These are phyloP conservation scores for Athelia sp. DNA, from an alignment of 1,284 basidiomycete genomes.

Conservation along the genomic window DNA sequence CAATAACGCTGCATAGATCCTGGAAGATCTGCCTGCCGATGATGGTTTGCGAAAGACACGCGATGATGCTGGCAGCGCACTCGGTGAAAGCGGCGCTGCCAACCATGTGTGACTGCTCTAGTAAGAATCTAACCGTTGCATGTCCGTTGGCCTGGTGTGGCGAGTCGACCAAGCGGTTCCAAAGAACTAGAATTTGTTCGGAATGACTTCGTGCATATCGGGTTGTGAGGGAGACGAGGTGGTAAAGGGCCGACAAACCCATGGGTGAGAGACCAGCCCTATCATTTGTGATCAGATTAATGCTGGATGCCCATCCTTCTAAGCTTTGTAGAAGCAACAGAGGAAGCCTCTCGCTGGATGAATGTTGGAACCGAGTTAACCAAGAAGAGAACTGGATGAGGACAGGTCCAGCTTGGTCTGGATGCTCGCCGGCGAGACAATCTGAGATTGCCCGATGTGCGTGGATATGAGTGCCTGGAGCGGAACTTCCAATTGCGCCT, in stretches of 20 bases:
- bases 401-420: conserved; percentile 63
- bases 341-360: conserved; percentile 37
- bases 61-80: conserved; percentile 80
- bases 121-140: conserved; percentile 77
- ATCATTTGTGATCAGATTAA: conserved; percentile 65
- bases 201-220: conserved; percentile 75
- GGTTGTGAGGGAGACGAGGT: conserved; percentile 81
- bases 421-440: conserved; percentile 78
- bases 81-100: conserved; percentile 75
- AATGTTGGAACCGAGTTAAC: conserved; percentile 65
- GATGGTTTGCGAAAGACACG: conserved; percentile 78
- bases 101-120: conserved; percentile 86
- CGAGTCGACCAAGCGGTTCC: conserved; percentile 70
- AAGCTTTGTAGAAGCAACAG: conserved; percentile 68
- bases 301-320: conserved; percentile 76
- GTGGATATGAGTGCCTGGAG: conserved; percentile 76
- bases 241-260: conserved; percentile 71
- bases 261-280: conserved; percentile 51
- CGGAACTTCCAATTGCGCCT: conserved; percentile 69
- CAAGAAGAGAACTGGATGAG: conserved; percentile 73
- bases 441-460: conserved; percentile 78
- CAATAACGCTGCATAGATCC: conserved; percentile 81
- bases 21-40: conserved; percentile 75
- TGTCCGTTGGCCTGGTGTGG: conserved; percentile 74
- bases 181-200: conserved; percentile 81